Base-by-base conservation (phyloP, 2,329 filamentous ascomycete species). In the Dactylellina parvicollis region DNA sequence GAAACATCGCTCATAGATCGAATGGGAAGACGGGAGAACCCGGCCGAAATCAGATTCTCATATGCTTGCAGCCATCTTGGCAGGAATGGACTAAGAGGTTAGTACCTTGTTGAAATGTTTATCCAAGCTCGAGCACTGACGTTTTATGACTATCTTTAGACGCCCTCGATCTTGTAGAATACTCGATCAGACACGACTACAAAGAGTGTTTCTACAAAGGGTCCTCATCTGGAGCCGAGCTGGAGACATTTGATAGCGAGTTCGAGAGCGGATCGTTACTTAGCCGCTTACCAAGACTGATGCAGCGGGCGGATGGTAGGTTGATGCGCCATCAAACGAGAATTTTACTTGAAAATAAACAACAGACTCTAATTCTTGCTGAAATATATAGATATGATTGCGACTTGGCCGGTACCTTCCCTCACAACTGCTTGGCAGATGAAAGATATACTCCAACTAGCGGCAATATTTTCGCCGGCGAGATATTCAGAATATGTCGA, bases 161-260 rank as follows among this genome's bases (percentile, higher is more conserved):
- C 44, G 69, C 69, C 10, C 20, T 73, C 16, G 69, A 73, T 47
- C 46, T 73, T 2, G 69, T 61, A 14, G 69, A 73, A 34, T 73
- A 66, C 12, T 73, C 69, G 10, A 66, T 73, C 20, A 44, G 69
- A 12, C 60, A 73, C 34, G 69, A 73, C 38, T 73, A 73, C 32
- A 73, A 73, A 44, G 47, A 65, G 30, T 73, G 69, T 18, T 73
- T 73, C 52, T 73, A 73, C 32, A 73, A 73, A 14, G 69, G 69
- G 24, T 36, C 56, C 4, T 49, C 69, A 22, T 73, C 69, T 1
- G 69, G 69, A 8, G 46, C 69, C 3, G 69, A 66, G 36, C 47
- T 73, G 26, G 69, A 73, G 28, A 73, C 60, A 9, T 73, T 73
- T 44, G 69, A 73, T 56, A 66, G 36, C 36, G 60, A 73, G 32